Evolutionary conservation across 208 protist species (phyloP), one percentile per base, ranked within the genome.

Genomic region (Entamoeba dispar): DNA sequence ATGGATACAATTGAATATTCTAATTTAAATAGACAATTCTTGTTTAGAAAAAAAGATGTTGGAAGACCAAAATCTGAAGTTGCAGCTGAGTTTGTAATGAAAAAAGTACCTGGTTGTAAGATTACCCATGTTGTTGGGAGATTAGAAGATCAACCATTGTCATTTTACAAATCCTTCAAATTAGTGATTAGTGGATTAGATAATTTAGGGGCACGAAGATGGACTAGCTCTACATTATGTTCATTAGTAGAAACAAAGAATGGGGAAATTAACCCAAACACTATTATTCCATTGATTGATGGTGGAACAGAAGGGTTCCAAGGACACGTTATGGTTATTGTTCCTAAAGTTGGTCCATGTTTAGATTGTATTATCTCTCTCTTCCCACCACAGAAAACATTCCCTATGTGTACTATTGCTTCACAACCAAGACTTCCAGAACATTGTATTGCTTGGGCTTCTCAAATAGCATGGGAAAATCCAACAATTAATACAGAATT

Each of bases 161-260:
- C 17, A 12, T 95, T 51, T 61, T 95, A 95, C 49, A 51, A 86
- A 19, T 47, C 92, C 49, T 98, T 98, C 92, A 91, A 96, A 69
- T 57, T 98, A 19, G 96, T 98, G 3, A 94, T 98, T 27, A 97
- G 97, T 94, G 97, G 98, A 15, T 96, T 99, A 10, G 98, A 99
- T 95, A 99, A 99, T 95, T 94, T 97, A 92, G 91, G 77, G 5
- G 94, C 94, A 38, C 15, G 94, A 38, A 19, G 91, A 43, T 51
- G n/a, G 22, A 34, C 93, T 1, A 94, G 93, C n/a, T 49, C 49
- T 94, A 47, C 51, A 61, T 27, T 95, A 57, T 34, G 61, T 77
- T 91, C 96, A 22, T 77, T 77, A 27, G 49, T 95, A 17, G n/a
- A 95, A 91, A 94, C 27, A 5, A 27, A 1, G 8, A 27, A 77